These are phyloP conservation scores for Ephemerocybe angulata DNA, from an alignment of 768 basidiomycete species.

Conservation along the genomic window DNA sequence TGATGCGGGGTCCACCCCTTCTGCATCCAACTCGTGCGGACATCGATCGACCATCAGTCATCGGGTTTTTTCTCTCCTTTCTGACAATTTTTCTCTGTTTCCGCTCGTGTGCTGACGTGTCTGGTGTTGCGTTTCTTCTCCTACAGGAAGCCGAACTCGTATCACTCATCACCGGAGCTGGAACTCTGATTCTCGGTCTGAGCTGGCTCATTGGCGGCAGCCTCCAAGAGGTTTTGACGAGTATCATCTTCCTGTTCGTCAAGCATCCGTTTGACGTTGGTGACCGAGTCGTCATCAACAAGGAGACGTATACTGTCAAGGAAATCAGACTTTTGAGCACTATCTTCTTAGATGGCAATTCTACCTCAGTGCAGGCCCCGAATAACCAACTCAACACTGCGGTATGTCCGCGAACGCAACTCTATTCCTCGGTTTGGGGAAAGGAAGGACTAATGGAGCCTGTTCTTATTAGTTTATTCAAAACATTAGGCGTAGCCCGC, in stretches of 20 bases:
- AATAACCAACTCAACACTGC: slow-evolving; percentile 57
- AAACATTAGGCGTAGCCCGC: slow-evolving; percentile 69
- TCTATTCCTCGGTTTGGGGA: neutral
- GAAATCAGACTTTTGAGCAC: slow-evolving; percentile 84
- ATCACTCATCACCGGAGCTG: slow-evolving; percentile 74
- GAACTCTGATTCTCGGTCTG: slow-evolving; percentile 57
- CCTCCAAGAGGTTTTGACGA: slow-evolving; percentile 74
- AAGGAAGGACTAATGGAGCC: neutral
- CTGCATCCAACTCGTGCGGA: neutral
- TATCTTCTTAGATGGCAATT: slow-evolving; percentile 60
- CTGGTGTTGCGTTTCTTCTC: neutral
- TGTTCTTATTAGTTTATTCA: slow-evolving; percentile 51
- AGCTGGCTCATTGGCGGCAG: slow-evolving; percentile 86
- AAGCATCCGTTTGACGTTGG: slow-evolving; percentile 84
- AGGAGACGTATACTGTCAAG: slow-evolving; percentile 69
- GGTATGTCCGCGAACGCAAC: slow-evolving; percentile 29
- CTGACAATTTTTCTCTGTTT: neutral
- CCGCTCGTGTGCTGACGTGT: neutral
- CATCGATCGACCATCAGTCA: neutral
- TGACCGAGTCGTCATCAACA: slow-evolving; percentile 58
- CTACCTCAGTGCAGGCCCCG: slow-evolving; percentile 66
- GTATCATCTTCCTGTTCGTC: slow-evolving; percentile 89
- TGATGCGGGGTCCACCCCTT: neutral
- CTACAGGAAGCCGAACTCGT: slow-evolving; percentile 66
- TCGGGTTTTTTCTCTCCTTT: slow-evolving; percentile 3